Base-by-base conservation (phyloP, 2,329 filamentous ascomycete genomes). In the Fusarium brachygibbosum region DNA sequence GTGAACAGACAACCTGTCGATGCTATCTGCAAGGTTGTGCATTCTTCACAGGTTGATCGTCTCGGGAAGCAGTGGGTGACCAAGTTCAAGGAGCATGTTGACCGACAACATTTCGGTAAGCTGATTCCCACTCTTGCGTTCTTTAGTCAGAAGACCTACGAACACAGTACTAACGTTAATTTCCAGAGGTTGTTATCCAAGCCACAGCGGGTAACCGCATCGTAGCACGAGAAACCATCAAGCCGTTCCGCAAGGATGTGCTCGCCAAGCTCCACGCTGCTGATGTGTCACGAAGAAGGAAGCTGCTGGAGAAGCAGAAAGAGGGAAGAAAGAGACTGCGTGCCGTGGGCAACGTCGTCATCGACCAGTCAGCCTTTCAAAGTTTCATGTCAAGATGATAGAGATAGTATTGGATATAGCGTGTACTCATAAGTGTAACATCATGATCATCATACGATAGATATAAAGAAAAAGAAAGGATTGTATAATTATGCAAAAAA, bases 81-180 rank as follows among this genome's bases (percentile, higher is more conserved):
- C 40, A 97, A 97, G 79, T 98, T 99, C 85, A 98, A 97, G 77
- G 90, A 98, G 79, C 95, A 98, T 75, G 95, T 99, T 21, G 93
- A 97, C 75, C 86, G 96, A 19, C 96, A 99, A 79, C 96, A 98
- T 90, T 99, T 97, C 77, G 84, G 83, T 84, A 70, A 53, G 81
- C 69, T 59, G 1, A 23, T 14, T 3, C 25, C 12, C 17, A 28
- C 29, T 21, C 17, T 13, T 3, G 3, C 4, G 14, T 48, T 6
- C 5, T 40, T 1, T 31, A 16, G 23, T 25, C 23, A 25, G 31
- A 5, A 19, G 12, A 35, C 9, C 3, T 19, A 17, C 9, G 4
- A n/a, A 38, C 1, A 21, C 16, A 12, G 12, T 23, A 11, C 53
- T 74, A 49, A 70, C 31, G 1, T 10, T n/a, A 8, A 8, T 23